Percentiles rank a stretch among this genome's conserved stretches.
phyloP scores from a whole-genome alignment of 2,329 filamentous ascomycete species.

The Pseudogymnoascus sp. region DNA sequence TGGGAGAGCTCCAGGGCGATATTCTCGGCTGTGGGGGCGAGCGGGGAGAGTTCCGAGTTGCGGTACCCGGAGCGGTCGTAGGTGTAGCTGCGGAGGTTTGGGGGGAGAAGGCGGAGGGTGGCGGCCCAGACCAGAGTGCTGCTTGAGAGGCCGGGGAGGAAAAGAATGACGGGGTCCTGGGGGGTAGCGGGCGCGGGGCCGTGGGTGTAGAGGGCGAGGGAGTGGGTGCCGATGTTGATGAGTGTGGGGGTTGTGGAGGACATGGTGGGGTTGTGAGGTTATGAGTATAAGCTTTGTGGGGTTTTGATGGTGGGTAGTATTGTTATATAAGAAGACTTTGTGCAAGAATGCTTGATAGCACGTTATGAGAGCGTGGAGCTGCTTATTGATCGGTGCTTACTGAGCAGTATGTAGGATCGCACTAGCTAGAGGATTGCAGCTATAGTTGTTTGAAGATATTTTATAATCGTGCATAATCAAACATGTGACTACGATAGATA shows the following conservation, averaged over 20 bases:
- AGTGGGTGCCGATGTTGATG: constrained; percentile 15
- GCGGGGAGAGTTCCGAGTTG: constrained; percentile 12
- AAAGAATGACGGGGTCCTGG: constrained; percentile 11
- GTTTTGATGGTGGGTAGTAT: background rate
- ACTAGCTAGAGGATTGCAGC: no score
- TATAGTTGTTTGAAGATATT: no score
- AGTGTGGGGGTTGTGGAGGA: background rate
- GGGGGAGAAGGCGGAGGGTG: constrained; percentile 9
- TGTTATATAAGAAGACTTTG: background rate
- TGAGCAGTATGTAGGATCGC: no score
- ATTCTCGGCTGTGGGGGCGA: constrained; percentile 13
- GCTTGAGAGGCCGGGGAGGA: constrained; percentile 14
- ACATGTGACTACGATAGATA: background rate
- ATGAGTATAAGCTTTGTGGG: background rate
- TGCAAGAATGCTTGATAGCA: background rate
- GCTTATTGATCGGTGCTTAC: background rate
- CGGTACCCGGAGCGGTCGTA: constrained; percentile 19
- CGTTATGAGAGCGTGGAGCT: background rate
- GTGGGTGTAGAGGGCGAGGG: constrained; percentile 12
- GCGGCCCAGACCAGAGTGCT: constrained; percentile 15
- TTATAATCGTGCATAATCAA: background rate
- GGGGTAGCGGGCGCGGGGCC: constrained; percentile 11
- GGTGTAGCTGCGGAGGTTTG: constrained; percentile 10
- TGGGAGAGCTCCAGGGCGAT: constrained; percentile 15
- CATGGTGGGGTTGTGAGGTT: background rate